Conservation (phyloP, 345 rosid species). For the Leavenworthia alabamica region DNA sequence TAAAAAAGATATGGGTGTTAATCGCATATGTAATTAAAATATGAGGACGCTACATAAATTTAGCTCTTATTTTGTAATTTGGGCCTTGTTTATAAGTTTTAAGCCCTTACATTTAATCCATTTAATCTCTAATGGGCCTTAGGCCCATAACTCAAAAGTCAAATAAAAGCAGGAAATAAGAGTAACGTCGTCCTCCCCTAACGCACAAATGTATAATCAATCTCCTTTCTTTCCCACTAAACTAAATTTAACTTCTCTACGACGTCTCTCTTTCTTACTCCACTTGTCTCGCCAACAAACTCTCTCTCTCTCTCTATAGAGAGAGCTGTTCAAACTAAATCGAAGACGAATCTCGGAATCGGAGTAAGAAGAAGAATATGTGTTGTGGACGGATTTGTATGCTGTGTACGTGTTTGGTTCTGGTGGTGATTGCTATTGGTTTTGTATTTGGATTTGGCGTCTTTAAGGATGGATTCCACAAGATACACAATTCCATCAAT, state of each 20-base stretch:
- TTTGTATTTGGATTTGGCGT: slow-evolving; percentile 79
- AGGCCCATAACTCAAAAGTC: too few relatives aligned
- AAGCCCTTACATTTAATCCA: too few relatives aligned
- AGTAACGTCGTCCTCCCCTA: slow-evolving; percentile 21
- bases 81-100: too few relatives aligned
- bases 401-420: slow-evolving; percentile 61
- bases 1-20: too few relatives aligned
- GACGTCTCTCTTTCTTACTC: too few relatives aligned
- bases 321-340: background rate
- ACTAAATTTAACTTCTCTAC: slow-evolving; percentile 3
- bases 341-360: too few relatives aligned
- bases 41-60: too few relatives aligned
- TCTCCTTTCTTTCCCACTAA: slow-evolving; percentile 12
- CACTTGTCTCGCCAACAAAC: slow-evolving; percentile 26
- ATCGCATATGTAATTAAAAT: too few relatives aligned
- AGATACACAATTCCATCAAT: slow-evolving; percentile 52
- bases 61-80: too few relatives aligned
- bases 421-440: slow-evolving; percentile 63
- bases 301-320: background rate
- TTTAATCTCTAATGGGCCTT: too few relatives aligned
- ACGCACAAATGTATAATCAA: background rate
- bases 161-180: too few relatives aligned
- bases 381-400: slow-evolving; percentile 72
- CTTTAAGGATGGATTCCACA: slow-evolving; percentile 72
- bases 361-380: slow-evolving; percentile 36